Base-by-base conservation (phyloP, 495 filamentous ascomycete genomes). In the Xylaria curta region DNA sequence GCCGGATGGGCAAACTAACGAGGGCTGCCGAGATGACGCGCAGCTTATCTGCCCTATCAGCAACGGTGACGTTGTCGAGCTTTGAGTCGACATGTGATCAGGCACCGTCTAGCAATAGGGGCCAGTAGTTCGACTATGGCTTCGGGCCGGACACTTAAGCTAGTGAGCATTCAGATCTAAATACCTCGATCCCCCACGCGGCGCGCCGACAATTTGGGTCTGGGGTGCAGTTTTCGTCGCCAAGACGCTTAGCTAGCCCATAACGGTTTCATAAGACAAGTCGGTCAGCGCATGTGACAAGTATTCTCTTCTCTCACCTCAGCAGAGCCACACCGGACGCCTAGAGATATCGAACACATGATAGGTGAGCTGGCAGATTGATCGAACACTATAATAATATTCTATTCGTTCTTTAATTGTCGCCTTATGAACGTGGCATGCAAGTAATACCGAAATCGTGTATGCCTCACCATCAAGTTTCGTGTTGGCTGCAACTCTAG, bases 241-340 rank as follows among this genome's bases (percentile, higher is more conserved):
- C 64, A 67, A 67, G 64, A 12, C 64, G 47, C 64, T 67, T 67
- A 19, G 38, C 64, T 38, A 47, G 47, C 49, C 28, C 40, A 26
- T 33, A 26, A 33, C 31, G 63, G 28, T n/a, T 38, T 54, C 31
- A 10, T 40, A 26, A 17, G 15, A 38, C 17, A 15, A 4, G 61
- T 66, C 6, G 46, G 63, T 53, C 17, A 66, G 63, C 63, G 46
- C 65, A 56, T 56, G 49, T 56, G 65, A 56, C 65, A 42, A 28
- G 5, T 49, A 3, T 44, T 49, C 33, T 56, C 65, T 67, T 28
- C 33, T 56, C n/a, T 40, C 44, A 54, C 49, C 47, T 15, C 19
- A 67, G 44, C 33, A 24, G 9, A 3, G 24, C 10, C 28, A 51
- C 46, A 36, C n/a, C 65, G 21, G 33, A 56, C n/a, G 1, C 36